These are phyloP conservation scores for Musa acuminata DNA, from an alignment of 176 grass and related monocot genomes.

Conservation along the genomic window DNA sequence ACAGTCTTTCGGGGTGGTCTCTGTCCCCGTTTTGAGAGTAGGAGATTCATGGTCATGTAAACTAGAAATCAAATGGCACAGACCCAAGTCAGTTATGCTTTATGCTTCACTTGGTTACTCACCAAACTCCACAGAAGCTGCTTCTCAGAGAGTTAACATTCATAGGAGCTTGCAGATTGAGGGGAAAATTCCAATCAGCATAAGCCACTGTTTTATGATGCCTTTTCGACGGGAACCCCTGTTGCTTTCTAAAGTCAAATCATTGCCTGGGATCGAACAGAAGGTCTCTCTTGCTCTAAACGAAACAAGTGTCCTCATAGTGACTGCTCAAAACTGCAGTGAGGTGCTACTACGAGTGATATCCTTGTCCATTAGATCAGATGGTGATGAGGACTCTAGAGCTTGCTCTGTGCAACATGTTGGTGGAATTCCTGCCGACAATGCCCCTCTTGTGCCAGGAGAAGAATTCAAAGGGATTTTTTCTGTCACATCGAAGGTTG, in stretches of 20 bases:
- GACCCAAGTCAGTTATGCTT: conserved; percentile 79
- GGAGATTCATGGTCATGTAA: conserved; percentile 83
- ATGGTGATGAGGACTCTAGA: conserved; percentile 18
- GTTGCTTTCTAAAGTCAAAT: conserved; percentile 65
- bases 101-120: conserved; percentile 91
- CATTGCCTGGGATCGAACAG: conserved; percentile 36
- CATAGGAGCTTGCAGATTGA: conserved; percentile 95
- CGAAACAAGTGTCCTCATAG: conserved; percentile 64
- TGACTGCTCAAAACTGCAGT: conserved; percentile 66
- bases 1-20: conserved; percentile 73
- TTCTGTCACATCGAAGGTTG: conserved; percentile 45
- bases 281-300: conserved; percentile 62
- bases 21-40: conserved; percentile 51
- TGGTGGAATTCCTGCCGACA: conserved; percentile 40
- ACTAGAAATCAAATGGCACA: conserved; percentile 92
- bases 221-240: conserved; percentile 86
- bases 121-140: conserved; percentile 35
- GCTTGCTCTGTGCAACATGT: conserved; percentile 45
- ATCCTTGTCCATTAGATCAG: conserved; percentile 40
- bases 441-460: conserved; percentile 45
- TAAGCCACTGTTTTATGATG: conserved; percentile 57
- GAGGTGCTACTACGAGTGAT: conserved; percentile 66
- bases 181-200: conserved; percentile 70
- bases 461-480: conserved; percentile 83
- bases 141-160: conserved; percentile 59